A percentile compares a stretch with the other conserved stretches of the same genome.
Conservation (phyloP, 2,329 filamentous ascomycete genomes). For the Neopestalotiopsis sp. region DNA sequence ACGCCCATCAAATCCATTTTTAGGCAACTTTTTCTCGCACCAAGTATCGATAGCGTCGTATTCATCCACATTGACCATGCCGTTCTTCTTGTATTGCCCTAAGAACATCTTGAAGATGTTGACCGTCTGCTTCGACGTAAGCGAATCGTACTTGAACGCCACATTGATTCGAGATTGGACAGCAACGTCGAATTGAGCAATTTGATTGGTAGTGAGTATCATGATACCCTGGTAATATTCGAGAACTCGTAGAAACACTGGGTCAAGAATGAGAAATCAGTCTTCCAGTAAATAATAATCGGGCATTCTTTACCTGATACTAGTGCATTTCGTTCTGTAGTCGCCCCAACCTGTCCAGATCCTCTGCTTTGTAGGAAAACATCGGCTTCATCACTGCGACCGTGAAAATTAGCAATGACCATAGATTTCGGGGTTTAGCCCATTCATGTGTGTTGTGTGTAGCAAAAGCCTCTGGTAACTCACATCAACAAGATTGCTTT, state of each 20-base stretch:
- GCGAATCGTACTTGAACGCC: not conserved
- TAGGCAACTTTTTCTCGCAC: not conserved
- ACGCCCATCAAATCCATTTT: not conserved
- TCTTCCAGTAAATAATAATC: too few relatives aligned
- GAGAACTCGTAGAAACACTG: constrained; percentile 22
- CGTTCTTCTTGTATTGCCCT: not conserved
- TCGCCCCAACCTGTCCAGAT: not conserved
- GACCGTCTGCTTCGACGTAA: not conserved
- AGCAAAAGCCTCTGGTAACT: too few relatives aligned
- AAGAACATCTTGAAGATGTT: not conserved
- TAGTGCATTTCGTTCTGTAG: not conserved
- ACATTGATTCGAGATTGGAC: constrained; percentile 33
- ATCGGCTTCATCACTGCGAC: not conserved
- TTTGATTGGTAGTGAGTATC: constrained; percentile 32
- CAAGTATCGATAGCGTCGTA: not conserved
- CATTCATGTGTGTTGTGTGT: too few relatives aligned
- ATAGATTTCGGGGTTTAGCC: too few relatives aligned
- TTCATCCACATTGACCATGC: not conserved
- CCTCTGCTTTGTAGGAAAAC: not conserved
- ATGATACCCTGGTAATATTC: constrained; percentile 26
- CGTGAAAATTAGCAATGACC: too few relatives aligned
- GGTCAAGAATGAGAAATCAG: too few relatives aligned
- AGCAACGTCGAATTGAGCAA: constrained; percentile 31
- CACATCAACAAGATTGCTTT: too few relatives aligned
- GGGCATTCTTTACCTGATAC: too few relatives aligned